Evolutionary conservation across 352 stramenopile species (phyloP).

Genomic region (Thraustotheca clavata): DNA sequence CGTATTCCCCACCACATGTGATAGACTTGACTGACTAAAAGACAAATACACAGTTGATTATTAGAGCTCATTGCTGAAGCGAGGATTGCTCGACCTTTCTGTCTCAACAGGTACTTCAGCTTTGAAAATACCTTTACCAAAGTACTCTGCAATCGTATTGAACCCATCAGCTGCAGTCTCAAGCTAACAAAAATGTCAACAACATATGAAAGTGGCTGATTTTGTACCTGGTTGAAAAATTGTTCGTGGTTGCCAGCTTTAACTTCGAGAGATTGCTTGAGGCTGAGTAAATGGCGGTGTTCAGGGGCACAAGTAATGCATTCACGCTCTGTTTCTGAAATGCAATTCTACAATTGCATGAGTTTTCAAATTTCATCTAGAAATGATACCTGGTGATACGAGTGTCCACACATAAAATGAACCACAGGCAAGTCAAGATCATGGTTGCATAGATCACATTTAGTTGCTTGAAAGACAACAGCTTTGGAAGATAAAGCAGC

Average conservation of each 20-base stretch:
- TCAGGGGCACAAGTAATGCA: slow-evolving; percentile 85
- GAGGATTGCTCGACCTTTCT: slow-evolving; percentile 49
- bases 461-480: slow-evolving; percentile 86
- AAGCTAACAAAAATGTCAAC: too few relatives aligned
- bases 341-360: slow-evolving; percentile 43
- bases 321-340: slow-evolving; percentile 82
- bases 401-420: slow-evolving; percentile 89
- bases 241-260: slow-evolving; percentile 87
- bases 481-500: slow-evolving; percentile 68
- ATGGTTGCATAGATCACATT: slow-evolving; percentile 84
- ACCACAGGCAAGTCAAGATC: slow-evolving; percentile 86
- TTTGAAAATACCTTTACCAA: slow-evolving; percentile 90
- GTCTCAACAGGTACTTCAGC: slow-evolving; percentile 58
- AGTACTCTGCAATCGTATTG: slow-evolving; percentile 86
- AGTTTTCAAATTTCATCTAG: not conserved
- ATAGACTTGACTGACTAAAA: slow-evolving; percentile 15
- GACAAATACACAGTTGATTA: not conserved
- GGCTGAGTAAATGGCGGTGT: slow-evolving; percentile 71
- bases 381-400: slow-evolving; percentile 54
- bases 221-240: slow-evolving; percentile 79
- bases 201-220: not conserved
- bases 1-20: not conserved
- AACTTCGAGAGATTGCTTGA: slow-evolving; percentile 82
- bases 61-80: slow-evolving; percentile 83
- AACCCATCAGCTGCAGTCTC: slow-evolving; percentile 84